A percentile compares a stretch with the other conserved stretches of the same genome.
These are phyloP conservation scores for Russula sp. DNA, from an alignment of 768 basidiomycete genomes.

Conservation along the genomic window DNA sequence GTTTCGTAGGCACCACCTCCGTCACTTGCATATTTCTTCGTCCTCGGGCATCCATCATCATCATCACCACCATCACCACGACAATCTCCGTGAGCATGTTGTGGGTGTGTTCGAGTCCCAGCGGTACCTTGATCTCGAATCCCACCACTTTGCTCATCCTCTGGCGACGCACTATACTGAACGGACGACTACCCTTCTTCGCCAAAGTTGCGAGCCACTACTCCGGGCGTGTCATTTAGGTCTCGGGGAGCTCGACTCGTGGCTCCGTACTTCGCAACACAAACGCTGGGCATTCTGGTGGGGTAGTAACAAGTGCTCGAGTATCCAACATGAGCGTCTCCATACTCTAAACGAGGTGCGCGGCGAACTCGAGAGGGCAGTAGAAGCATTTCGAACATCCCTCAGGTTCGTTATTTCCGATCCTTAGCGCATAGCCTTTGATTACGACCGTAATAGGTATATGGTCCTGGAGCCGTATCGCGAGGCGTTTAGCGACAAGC, in stretches of 20 bases:
- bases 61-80: not conserved
- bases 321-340: conserved; percentile 30
- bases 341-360: conserved; percentile 33
- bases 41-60: conserved; percentile 11
- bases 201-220: conserved; percentile 47
- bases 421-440: too few relatives aligned
- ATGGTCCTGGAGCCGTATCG: conserved; percentile 57
- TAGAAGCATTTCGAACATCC: too few relatives aligned
- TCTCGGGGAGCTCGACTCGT: conserved; percentile 37
- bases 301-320: conserved; percentile 27
- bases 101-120: conserved; percentile 74
- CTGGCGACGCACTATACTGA: conserved; percentile 37
- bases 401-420: too few relatives aligned
- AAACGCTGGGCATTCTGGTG: conserved; percentile 35
- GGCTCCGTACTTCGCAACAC: conserved; percentile 40
- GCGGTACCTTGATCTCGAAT: conserved; percentile 61
- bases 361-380: conserved; percentile 29
- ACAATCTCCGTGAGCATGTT: conserved; percentile 37
- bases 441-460: too few relatives aligned
- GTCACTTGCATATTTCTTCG: conserved; percentile 12
- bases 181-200: conserved; percentile 38
- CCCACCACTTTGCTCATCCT: conserved; percentile 44
- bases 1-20: conserved; percentile 10
- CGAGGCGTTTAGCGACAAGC: conserved; percentile 37
- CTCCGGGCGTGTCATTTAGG: conserved; percentile 38